These are phyloP conservation scores for Ceriops zippeliana DNA, from an alignment of 345 rosid species.

Conservation along the genomic window DNA sequence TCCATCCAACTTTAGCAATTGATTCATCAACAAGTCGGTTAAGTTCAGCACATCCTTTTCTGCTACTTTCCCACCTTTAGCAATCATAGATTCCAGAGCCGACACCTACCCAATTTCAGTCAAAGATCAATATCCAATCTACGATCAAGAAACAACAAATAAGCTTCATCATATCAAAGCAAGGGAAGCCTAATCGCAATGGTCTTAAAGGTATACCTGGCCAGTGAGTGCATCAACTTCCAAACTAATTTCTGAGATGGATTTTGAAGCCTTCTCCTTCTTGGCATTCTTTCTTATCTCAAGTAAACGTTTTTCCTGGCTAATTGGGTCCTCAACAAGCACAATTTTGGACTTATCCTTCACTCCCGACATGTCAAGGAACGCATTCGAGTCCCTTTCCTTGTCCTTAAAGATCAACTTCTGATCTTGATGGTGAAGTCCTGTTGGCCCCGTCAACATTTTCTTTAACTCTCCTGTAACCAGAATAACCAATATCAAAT, in stretches of 20 bases:
- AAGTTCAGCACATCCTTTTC: conserved; percentile 66
- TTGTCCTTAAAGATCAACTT: conserved; percentile 84
- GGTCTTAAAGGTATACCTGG: conserved; percentile 38
- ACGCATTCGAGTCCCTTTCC: conserved; percentile 90
- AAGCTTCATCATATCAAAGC: not conserved
- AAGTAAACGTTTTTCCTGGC: conserved; percentile 78
- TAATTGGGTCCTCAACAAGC: conserved; percentile 79
- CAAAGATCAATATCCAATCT: not conserved
- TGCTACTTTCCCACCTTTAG: conserved; percentile 72
- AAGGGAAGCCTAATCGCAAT: not conserved
- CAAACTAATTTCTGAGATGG: conserved; percentile 81
- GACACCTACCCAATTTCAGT: conserved; percentile 56
- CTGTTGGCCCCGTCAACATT: conserved; percentile 82
- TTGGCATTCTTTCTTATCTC: conserved; percentile 85
- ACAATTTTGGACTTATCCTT: conserved; percentile 90
- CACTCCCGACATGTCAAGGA: conserved; percentile 83
- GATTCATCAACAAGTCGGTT: conserved; percentile 87
- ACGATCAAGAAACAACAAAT: not conserved
- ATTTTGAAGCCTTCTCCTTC: conserved; percentile 84
- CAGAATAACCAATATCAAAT: not conserved
- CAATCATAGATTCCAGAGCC: conserved; percentile 59
- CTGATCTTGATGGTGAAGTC: conserved; percentile 91
- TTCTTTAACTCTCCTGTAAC: conserved; percentile 92
- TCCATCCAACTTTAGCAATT: conserved; percentile 81
- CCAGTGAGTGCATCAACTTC: conserved; percentile 87